phyloP scores from a whole-genome alignment of 345 rosid genomes.

The Mercurialis annua region DNA sequence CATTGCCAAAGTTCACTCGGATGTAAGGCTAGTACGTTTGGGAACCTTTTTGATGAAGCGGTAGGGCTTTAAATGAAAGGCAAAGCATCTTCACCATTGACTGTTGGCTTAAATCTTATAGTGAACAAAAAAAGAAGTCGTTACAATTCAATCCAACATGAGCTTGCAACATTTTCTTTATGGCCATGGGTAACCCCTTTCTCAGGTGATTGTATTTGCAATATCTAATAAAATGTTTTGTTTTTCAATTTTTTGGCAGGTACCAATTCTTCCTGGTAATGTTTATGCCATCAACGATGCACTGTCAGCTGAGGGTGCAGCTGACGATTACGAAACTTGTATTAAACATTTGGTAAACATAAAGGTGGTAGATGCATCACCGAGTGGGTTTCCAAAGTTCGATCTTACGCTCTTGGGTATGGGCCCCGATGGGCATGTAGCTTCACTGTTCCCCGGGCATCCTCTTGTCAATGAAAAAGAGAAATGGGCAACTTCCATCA shows the following conservation, averaged over 20 bases:
- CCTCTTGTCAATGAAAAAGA: conserved; percentile 53
- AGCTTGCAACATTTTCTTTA: background rate
- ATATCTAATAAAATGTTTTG: background rate
- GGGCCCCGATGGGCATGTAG: conserved; percentile 93
- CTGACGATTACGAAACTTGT: conserved; percentile 76
- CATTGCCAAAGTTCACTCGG: too few relatives aligned
- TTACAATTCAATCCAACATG: background rate
- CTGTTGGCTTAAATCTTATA: too few relatives aligned
- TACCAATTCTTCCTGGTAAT: conserved; percentile 58
- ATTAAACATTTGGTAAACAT: conserved; percentile 53
- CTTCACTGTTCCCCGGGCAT: conserved; percentile 82
- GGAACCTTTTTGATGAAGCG: too few relatives aligned
- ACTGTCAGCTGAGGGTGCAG: conserved; percentile 74
- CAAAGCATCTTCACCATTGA: too few relatives aligned
- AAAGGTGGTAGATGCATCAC: conserved; percentile 30
- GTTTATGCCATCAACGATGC: conserved; percentile 77
- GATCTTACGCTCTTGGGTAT: conserved; percentile 85
- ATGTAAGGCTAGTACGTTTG: too few relatives aligned
- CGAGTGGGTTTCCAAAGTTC: conserved; percentile 67
- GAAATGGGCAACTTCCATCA: conserved; percentile 73
- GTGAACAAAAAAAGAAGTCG: too few relatives aligned
- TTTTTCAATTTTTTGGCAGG: conserved; percentile 32
- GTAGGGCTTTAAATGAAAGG: too few relatives aligned
- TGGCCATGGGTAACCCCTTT: background rate
- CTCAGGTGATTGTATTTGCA: background rate